A percentile compares a stretch with the other conserved stretches of the same genome.
Evolutionary conservation across 345 rosid species (phyloP).

Genomic region (Garcia nutans): DNA sequence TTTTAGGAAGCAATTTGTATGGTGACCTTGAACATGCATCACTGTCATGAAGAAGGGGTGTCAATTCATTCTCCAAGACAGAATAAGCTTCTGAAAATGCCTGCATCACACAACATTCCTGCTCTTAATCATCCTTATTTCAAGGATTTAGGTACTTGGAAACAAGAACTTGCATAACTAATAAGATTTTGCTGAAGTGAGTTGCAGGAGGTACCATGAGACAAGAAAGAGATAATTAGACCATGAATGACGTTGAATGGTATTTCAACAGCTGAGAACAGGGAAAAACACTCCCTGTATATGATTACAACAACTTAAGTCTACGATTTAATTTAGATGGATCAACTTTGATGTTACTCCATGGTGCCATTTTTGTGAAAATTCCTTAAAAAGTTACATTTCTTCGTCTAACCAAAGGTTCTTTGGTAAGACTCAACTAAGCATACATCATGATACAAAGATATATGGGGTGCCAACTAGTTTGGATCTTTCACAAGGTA

Average conservation of each 20-base stretch:
- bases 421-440: no score
- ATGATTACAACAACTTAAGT: not conserved
- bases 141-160: not conserved
- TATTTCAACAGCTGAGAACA: not conserved
- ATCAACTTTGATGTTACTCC: no score
- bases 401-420: not conserved
- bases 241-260: not conserved
- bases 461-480: not conserved
- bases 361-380: not conserved
- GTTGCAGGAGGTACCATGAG: not conserved
- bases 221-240: not conserved
- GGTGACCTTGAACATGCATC: constrained; percentile 43
- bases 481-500: not conserved
- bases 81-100: constrained; percentile 96
- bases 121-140: not conserved
- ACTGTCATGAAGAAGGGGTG: constrained; percentile 42
- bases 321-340: not conserved
- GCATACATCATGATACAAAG: no score
- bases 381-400: not conserved
- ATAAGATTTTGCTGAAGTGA: not conserved
- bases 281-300: not conserved
- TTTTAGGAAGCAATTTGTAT: constrained; percentile 62
- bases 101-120: constrained; percentile 42
- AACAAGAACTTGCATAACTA: not conserved
- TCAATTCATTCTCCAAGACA: constrained; percentile 70